These are phyloP conservation scores for Crithidia bombi DNA, from an alignment of 208 protist species.

Conservation along the genomic window DNA sequence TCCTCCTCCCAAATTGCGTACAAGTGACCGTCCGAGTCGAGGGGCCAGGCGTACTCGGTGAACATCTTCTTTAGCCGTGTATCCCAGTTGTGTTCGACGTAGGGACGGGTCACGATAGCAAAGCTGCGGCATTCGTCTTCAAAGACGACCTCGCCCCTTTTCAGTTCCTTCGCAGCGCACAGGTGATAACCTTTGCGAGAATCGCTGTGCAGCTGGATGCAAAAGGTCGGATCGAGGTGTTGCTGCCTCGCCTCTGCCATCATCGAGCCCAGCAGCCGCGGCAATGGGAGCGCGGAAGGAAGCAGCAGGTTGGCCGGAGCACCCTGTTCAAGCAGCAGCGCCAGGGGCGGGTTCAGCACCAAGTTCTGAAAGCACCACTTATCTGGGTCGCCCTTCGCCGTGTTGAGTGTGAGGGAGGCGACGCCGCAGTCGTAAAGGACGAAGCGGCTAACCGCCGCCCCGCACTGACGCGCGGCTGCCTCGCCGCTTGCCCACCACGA, in stretches of 20 bases:
- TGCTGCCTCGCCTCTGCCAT: slow-evolving; percentile 24
- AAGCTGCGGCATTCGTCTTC: slow-evolving; percentile 81
- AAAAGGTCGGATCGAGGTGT: slow-evolving; percentile 30
- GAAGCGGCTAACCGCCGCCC: slow-evolving; percentile 26
- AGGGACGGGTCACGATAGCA: slow-evolving; percentile 65
- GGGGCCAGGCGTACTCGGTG: slow-evolving; percentile 90
- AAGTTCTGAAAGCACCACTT: slow-evolving; percentile 54
- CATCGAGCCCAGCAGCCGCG: slow-evolving; percentile 17
- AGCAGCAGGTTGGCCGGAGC: not conserved
- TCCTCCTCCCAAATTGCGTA: slow-evolving; percentile 89
- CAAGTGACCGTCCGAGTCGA: slow-evolving; percentile 82
- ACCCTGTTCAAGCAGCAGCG: not conserved
- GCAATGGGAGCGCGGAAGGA: not conserved
- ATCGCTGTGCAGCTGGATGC: slow-evolving; percentile 44
- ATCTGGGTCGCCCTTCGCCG: slow-evolving; percentile 31
- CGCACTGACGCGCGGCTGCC: slow-evolving; percentile 20
- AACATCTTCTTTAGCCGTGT: slow-evolving; percentile 57
- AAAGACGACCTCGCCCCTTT: slow-evolving; percentile 71
- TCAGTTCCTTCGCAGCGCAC: slow-evolving; percentile 50
- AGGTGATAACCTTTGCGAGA: slow-evolving; percentile 70
- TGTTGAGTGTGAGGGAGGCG: slow-evolving; percentile 33
- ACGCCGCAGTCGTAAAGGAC: slow-evolving; percentile 40
- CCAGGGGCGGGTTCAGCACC: slow-evolving; percentile 17
- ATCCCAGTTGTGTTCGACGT: slow-evolving; percentile 69
- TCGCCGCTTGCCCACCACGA: slow-evolving; percentile 12